Evolutionary conservation across 2,329 filamentous ascomycete species (phyloP).

Genomic region (Leptosphaerulina australis): DNA sequence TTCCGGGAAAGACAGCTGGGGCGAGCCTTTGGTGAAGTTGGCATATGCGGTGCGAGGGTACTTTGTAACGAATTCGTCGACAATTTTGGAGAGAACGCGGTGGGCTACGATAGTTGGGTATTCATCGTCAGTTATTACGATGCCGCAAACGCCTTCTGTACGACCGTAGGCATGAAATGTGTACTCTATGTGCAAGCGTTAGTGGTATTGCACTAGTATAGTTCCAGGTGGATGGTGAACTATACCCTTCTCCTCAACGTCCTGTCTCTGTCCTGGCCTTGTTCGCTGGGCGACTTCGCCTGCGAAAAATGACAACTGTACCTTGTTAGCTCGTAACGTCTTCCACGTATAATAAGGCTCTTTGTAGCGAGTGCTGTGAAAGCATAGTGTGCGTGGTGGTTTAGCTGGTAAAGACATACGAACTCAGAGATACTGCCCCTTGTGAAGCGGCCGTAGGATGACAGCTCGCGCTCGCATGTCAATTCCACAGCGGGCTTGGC

Average conservation of each 20-base stretch:
- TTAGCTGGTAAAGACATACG: constrained; percentile 25
- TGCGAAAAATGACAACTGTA: constrained; percentile 79
- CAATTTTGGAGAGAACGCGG: constrained; percentile 81
- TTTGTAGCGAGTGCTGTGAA: neutral
- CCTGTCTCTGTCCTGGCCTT: constrained; percentile 78
- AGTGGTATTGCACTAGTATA: neutral
- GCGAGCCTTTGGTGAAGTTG: constrained; percentile 52
- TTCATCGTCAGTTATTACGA: constrained; percentile 56
- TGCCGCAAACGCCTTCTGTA: constrained; percentile 54
- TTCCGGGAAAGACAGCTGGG: constrained; percentile 64
- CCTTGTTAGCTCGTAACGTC: constrained; percentile 13
- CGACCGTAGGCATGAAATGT: constrained; percentile 60
- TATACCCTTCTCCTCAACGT: constrained; percentile 76
- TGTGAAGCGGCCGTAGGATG: constrained; percentile 80
- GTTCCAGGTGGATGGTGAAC: neutral
- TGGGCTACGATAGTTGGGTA: constrained; percentile 77
- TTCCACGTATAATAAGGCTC: too few species aligned
- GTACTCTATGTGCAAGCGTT: constrained; percentile 60
- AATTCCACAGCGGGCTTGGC: constrained; percentile 76
- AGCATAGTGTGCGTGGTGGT: neutral
- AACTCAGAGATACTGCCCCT: constrained; percentile 49
- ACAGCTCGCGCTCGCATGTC: constrained; percentile 76
- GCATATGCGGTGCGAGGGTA: constrained; percentile 74
- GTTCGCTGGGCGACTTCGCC: constrained; percentile 89
- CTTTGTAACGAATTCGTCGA: constrained; percentile 83